Conservation (phyloP, 306 rosid species). For the Casuarina equisetifolia region DNA sequence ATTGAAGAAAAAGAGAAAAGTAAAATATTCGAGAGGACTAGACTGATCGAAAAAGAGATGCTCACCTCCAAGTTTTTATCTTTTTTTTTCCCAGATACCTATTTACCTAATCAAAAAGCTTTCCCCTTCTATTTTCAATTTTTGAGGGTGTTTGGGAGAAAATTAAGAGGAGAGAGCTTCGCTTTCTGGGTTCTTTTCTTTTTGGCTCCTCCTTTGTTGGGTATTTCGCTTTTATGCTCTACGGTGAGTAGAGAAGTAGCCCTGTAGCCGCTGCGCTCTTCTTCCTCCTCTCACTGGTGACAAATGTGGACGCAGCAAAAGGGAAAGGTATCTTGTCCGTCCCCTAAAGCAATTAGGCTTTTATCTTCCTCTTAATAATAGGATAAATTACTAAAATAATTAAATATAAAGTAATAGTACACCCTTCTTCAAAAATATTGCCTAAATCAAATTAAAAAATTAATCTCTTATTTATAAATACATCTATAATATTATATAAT, state of each 20-base stretch:
- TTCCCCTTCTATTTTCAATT: background rate
- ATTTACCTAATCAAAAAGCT: constrained; percentile 15
- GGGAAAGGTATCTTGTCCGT: background rate
- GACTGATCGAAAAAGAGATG: constrained; percentile 21
- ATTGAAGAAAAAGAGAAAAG: constrained; percentile 17
- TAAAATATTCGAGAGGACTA: constrained; percentile 23
- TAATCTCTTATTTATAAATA: no score
- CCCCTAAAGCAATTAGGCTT: background rate
- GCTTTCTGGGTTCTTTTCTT: background rate
- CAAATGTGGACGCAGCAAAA: constrained; percentile 31
- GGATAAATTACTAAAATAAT: no score
- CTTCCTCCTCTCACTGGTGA: constrained; percentile 11
- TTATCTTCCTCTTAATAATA: no score
- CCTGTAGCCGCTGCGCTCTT: background rate
- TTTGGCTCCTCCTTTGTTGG: background rate
- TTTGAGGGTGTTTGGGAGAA: background rate
- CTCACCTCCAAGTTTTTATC: constrained; percentile 38
- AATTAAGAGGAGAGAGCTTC: background rate
- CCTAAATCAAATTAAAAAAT: no score
- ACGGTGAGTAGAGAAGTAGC: background rate
- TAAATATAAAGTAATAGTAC: no score
- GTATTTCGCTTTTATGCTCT: background rate
- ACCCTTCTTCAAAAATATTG: no score
- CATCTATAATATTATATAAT: no score
- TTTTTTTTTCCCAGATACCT: constrained; percentile 19